phyloP scores from a whole-genome alignment of 495 filamentous ascomycete genomes.

The Xylaria venustula region DNA sequence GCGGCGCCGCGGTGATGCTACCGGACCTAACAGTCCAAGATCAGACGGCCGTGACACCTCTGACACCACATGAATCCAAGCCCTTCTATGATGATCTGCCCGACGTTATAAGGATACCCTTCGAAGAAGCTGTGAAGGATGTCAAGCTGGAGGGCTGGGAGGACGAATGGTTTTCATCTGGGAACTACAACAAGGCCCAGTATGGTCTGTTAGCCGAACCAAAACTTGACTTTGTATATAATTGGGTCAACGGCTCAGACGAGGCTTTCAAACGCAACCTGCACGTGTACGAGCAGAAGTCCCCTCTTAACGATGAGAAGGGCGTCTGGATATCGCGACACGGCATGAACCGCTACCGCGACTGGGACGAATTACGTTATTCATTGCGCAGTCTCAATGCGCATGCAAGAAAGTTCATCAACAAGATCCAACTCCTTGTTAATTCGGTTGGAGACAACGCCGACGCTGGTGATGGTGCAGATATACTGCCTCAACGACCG shows the following conservation, averaged over 20 bases:
- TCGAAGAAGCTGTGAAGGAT: conserved; percentile 36
- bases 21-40: conserved; percentile 5
- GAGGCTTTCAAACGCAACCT: conserved; percentile 33
- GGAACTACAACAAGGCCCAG: conserved; percentile 27
- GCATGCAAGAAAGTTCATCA: conserved; percentile 37
- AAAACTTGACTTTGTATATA: conserved; percentile 46
- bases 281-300: conserved; percentile 37
- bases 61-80: not conserved
- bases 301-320: conserved; percentile 38
- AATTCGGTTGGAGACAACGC: conserved; percentile 31
- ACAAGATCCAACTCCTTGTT: conserved; percentile 43
- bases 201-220: conserved; percentile 32
- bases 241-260: conserved; percentile 46
- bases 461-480: conserved; percentile 21
- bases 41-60: not conserved
- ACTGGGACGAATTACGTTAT: conserved; percentile 45
- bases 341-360: conserved; percentile 41
- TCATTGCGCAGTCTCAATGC: conserved; percentile 42
- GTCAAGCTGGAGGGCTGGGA: conserved; percentile 39
- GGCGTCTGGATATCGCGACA: conserved; percentile 41
- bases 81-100: conserved; percentile 27
- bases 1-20: conserved; percentile 19
- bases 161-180: conserved; percentile 40
- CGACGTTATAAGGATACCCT: conserved; percentile 39
- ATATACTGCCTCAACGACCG: conserved; percentile 31